phyloP scores from a whole-genome alignment of 257 asterid species.

The Nicotiana tomentosiformis region DNA sequence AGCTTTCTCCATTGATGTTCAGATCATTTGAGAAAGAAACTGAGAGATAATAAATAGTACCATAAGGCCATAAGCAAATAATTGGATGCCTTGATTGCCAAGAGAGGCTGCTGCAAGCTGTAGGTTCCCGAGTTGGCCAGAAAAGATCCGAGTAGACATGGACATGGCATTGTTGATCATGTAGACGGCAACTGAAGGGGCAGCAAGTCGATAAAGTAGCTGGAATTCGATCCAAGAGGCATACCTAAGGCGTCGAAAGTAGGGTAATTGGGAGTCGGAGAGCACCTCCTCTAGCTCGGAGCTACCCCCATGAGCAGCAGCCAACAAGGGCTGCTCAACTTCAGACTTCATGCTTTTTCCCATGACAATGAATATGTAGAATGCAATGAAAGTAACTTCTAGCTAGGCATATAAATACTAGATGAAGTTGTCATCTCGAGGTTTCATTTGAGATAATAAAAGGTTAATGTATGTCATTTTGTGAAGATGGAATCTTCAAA shows the following conservation, averaged over 20 bases:
- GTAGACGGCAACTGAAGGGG: slow-evolving; percentile 33
- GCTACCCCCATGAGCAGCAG: slow-evolving; percentile 11
- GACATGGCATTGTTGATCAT: slow-evolving; percentile 35
- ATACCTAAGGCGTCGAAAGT: slow-evolving; percentile 10
- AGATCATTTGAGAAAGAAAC: not conserved
- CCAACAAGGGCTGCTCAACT: not conserved
- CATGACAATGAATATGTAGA: not conserved
- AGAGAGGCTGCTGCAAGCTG: slow-evolving; percentile 40
- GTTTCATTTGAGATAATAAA: not conserved
- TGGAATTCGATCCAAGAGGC: slow-evolving; percentile 35
- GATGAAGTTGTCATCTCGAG: not conserved
- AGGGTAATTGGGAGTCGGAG: slow-evolving; percentile 19
- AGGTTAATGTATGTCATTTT: too few relatives aligned
- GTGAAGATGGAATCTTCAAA: too few relatives aligned
- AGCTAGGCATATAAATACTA: not conserved
- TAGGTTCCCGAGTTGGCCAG: slow-evolving; percentile 38
- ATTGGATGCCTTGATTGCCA: slow-evolving; percentile 34
- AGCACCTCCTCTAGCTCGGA: slow-evolving; percentile 31
- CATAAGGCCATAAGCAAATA: slow-evolving; percentile 35
- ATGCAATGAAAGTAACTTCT: not conserved
- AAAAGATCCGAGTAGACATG: slow-evolving; percentile 27
- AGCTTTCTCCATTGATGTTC: too few relatives aligned
- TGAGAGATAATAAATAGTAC: not conserved
- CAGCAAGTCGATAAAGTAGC: slow-evolving; percentile 29
- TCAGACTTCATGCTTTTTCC: not conserved